Base-by-base conservation (phyloP, 805 yeast species). In the Monosporozyma servazzii region DNA sequence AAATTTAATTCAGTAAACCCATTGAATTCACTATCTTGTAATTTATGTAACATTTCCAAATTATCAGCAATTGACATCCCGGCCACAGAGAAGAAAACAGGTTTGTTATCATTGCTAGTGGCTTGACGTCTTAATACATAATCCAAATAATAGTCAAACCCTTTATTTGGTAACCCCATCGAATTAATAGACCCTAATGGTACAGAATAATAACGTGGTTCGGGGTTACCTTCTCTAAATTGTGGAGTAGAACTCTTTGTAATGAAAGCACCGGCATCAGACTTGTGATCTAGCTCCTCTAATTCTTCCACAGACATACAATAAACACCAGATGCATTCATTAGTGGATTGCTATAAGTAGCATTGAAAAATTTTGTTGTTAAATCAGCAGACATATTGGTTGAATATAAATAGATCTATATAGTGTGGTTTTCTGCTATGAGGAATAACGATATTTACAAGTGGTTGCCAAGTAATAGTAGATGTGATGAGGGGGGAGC, bases 311-410 rank as follows among this genome's bases (percentile, higher is more conserved):
- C 54, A n/a, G 57, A 56, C 66, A 63, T 60, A 51, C 67, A 64
- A 52, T 63, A 65, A 42, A 64, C 68, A 43, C 68, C 68, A 2
- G 67, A 63, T 2, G 68, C 67, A 41, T 64, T 64, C 66, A 63
- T 63, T 20, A 64, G 58, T 11, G 68, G 68, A 45, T 62, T 64
- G 41, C 56, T 58, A 49, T 56, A 64, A 17, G 52, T 51, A 27
- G 47, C 49, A 41, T 52, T 53, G 37, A 57, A 48, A 49, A 63
- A 62, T 17, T 51, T 48, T 15, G 64, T 62, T 13, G 54, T 50
- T 48, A 64, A 49, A 30, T 45, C 47, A 20, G 47, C 47, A 11
- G 54, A 43, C 43, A 40, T 39, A 6, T 30, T 29, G 20, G 10
- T 5, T 3, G 17, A 21, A 6, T 41, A 41, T 41, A 18, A 11